Percentiles rank a stretch among this genome's conserved stretches.
These are phyloP conservation scores for Didymella lethalis DNA, from an alignment of 2,329 filamentous ascomycete species.

Conservation along the genomic window DNA sequence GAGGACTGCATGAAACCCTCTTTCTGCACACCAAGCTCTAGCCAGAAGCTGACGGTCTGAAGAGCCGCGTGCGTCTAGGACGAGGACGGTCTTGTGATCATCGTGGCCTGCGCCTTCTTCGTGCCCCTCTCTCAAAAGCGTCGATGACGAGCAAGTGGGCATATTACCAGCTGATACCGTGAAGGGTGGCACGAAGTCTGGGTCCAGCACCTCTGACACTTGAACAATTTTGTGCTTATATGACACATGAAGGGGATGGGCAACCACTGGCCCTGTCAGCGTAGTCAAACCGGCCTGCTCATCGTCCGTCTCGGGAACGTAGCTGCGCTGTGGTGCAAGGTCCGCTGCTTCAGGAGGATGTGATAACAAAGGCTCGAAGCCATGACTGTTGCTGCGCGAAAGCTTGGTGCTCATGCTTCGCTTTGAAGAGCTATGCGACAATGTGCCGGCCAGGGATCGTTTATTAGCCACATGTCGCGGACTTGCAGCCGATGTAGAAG, in stretches of 20 bases:
- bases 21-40: slow-evolving; percentile 75
- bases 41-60: slow-evolving; percentile 72
- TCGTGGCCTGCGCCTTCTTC: slow-evolving; percentile 24
- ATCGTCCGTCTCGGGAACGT: slow-evolving; percentile 30
- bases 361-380: slow-evolving; percentile 46
- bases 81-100: slow-evolving; percentile 46
- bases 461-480: slow-evolving; percentile 37
- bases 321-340: slow-evolving; percentile 38
- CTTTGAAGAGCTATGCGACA: slow-evolving; percentile 46
- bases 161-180: slow-evolving; percentile 28
- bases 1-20: slow-evolving; percentile 76
- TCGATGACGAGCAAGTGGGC: slow-evolving; percentile 27
- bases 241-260: slow-evolving; percentile 53
- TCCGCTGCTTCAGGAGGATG: slow-evolving; percentile 44
- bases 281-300: slow-evolving; percentile 12
- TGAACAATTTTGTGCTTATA: slow-evolving; percentile 50
- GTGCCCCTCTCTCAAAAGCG: slow-evolving; percentile 20
- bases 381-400: slow-evolving; percentile 44
- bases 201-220: slow-evolving; percentile 41
- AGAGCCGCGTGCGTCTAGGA: slow-evolving; percentile 63
- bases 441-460: slow-evolving; percentile 31
- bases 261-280: slow-evolving; percentile 26
- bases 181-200: slow-evolving; percentile 40
- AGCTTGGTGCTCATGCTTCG: slow-evolving; percentile 37
- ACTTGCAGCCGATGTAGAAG: slow-evolving; percentile 30